phyloP scores from a whole-genome alignment of 805 yeast genomes.

The Pichia scutulata region DNA sequence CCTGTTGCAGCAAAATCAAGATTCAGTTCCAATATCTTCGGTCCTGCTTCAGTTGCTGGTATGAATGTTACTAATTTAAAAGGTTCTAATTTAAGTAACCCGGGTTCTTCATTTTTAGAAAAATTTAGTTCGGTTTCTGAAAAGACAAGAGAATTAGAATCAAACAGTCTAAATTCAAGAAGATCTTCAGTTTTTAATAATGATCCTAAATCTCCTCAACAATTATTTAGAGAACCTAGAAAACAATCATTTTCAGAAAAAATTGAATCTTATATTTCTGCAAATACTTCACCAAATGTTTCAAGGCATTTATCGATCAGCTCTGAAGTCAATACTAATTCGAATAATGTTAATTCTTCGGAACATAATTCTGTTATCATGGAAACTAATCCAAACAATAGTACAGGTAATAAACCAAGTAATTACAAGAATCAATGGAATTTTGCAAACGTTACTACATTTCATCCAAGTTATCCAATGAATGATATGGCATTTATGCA shows the following conservation, averaged over 20 bases:
- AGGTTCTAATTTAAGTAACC: constrained; percentile 8
- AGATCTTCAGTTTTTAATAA: constrained; percentile 44
- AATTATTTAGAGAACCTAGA: constrained; percentile 26
- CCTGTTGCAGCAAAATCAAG: constrained; percentile 25
- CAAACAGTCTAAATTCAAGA: constrained; percentile 31
- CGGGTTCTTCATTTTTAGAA: constrained; percentile 41
- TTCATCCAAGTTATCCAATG: constrained; percentile 35
- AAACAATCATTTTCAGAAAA: constrained; percentile 52
- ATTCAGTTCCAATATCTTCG: constrained; percentile 35
- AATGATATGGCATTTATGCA: constrained; percentile 12
- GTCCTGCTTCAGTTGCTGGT: constrained; percentile 52
- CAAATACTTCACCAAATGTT: constrained; percentile 21
- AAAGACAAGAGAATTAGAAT: constrained; percentile 59
- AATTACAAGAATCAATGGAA: constrained; percentile 46
- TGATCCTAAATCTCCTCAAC: constrained; percentile 25
- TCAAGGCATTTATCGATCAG: constrained; percentile 26
- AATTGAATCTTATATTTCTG: constrained; percentile 45
- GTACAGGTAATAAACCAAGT: neutral
- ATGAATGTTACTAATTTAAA: constrained; percentile 31
- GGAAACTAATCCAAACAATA: constrained; percentile 20
- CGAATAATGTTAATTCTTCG: constrained; percentile 14
- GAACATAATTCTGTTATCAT: constrained; percentile 29
- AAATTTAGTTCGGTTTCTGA: constrained; percentile 61
- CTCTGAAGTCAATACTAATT: constrained; percentile 16
- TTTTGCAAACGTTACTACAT: constrained; percentile 55